Evolutionary conservation across 495 filamentous ascomycete genomes (phyloP), one percentile per base, ranked within the genome.

Genomic region (Melanomma pulvis-pyrius): DNA sequence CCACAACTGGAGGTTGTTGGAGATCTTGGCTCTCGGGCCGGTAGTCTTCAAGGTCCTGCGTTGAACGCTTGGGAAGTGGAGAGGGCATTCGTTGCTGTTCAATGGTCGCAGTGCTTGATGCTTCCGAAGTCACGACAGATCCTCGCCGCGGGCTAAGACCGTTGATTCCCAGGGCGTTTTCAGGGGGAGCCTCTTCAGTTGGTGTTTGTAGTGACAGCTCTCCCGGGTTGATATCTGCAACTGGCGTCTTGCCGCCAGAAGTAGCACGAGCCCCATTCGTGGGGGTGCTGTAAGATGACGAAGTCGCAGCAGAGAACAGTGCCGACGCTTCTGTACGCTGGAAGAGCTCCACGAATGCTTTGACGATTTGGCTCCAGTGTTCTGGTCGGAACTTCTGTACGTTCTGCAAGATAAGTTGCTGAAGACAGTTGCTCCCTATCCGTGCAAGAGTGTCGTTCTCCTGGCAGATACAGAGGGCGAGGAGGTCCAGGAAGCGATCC

Each of bases 391-490:
- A 97, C 71, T 97, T 97, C 22, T 84, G 86, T 17, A 99, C 94
- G 67, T 97, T 97, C 71, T 97, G 92, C 49, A 98, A 75, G 63
- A 99, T 98, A 34, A 99, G 79, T 71, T 97, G 93, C 74, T 99
- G 94, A 50, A 99, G 77, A 71, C 94, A 99, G 72, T 97, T 98
- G 79, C 93, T 97, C 55, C 94, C 94, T 71, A 99, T 99, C 46
- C 96, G 85, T 7, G 94, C 94, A 57, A 99, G 96, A 0, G 96
- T 99, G 74, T 99, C 94, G 72, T 98, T 99, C 74, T 99, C 94
- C 74, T 99, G 94, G 75, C 93, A 98, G 55, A 99, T 99, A 73
- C 94, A 99, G 19, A 98, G 83, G 2, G 91, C 92, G 0, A 99
- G 79, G 11, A 99, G 85, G 71, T 98, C 93, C 39, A 99, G 80